Evolutionary conservation across 2,329 filamentous ascomycete species (phyloP).

Genomic region (Cladosporium sphaerospermum): DNA sequence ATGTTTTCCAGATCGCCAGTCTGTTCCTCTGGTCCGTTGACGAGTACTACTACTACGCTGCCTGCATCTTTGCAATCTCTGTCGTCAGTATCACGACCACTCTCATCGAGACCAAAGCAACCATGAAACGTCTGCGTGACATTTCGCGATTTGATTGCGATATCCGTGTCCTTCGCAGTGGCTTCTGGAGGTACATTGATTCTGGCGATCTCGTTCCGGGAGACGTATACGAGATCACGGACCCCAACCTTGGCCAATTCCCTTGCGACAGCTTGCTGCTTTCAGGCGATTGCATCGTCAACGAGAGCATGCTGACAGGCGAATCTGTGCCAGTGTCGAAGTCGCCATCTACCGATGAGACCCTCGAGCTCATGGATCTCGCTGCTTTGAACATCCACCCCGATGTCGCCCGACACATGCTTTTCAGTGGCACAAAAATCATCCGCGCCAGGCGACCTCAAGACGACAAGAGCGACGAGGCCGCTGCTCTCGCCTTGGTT

Average conservation of each 20-base stretch:
- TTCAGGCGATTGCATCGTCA: conserved; percentile 94
- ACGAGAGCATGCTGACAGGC: conserved; percentile 97
- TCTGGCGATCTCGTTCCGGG: conserved; percentile 89
- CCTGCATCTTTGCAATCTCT: conserved; percentile 92
- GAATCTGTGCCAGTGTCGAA: conserved; percentile 98
- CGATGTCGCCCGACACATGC: conserved; percentile 77
- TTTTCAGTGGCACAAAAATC: conserved; percentile 94
- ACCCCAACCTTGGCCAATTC: conserved; percentile 79
- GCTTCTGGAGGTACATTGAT: conserved; percentile 87
- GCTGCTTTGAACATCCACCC: conserved; percentile 75
- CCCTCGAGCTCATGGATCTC: conserved; percentile 69
- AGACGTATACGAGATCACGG: conserved; percentile 94
- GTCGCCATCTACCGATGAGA: conserved; percentile 72
- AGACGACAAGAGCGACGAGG: conserved; percentile 78
- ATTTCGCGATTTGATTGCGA: conserved; percentile 95
- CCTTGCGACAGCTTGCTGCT: conserved; percentile 88
- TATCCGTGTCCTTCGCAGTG: conserved; percentile 83
- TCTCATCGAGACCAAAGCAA: conserved; percentile 82
- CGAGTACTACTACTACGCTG: conserved; percentile 95
- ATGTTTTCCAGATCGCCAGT: conserved; percentile 95
- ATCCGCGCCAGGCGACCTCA: conserved; percentile 84
- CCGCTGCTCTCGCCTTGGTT: conserved; percentile 83
- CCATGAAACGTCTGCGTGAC: conserved; percentile 83
- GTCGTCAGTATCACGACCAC: conserved; percentile 86
- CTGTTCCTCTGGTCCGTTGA: conserved; percentile 91